Conservation (phyloP, 106 monocot genomes). For the Amphibolis antarctica region DNA sequence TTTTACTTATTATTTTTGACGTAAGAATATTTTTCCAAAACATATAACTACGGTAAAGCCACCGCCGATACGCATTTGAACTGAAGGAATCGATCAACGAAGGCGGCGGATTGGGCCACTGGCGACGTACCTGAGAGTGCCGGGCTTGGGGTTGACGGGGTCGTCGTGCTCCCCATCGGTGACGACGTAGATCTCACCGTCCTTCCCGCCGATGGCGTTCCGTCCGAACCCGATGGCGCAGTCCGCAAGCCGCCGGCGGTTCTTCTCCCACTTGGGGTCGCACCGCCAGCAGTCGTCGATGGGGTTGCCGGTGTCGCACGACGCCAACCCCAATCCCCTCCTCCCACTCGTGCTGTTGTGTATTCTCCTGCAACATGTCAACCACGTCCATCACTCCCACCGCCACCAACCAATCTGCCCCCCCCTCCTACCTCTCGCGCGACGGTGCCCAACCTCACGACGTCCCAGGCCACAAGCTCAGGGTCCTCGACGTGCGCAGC, state of each 20-base stretch:
- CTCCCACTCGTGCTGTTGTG: background rate
- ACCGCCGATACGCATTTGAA: background rate
- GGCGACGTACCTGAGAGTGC: conserved; percentile 18
- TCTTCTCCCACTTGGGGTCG: conserved; percentile 16
- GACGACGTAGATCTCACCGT: conserved; percentile 19
- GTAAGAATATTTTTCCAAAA: too few species aligned
- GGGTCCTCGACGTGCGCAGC: too few species aligned
- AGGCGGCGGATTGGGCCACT: too few species aligned
- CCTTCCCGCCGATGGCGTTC: conserved; percentile 15
- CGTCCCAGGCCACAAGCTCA: too few species aligned
- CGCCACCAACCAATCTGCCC: too few species aligned
- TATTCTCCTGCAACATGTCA: conserved; percentile 15
- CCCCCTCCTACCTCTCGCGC: too few species aligned
- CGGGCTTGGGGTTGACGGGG: conserved; percentile 15
- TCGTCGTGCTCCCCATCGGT: conserved; percentile 11
- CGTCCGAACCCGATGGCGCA: conserved; percentile 26
- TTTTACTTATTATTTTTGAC: too few species aligned
- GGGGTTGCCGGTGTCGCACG: conserved; percentile 24
- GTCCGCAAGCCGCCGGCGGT: conserved; percentile 15
- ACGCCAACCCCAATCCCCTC: conserved; percentile 5
- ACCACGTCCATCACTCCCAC: too few species aligned
- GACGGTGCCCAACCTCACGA: too few species aligned
- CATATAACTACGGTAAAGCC: too few species aligned
- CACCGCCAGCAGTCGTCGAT: conserved; percentile 30
- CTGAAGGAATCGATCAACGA: background rate